A percentile compares a stretch with the other conserved stretches of the same genome.
Evolutionary conservation across 345 rosid genomes (phyloP).

Genomic region (Euphorbia peplus): DNA sequence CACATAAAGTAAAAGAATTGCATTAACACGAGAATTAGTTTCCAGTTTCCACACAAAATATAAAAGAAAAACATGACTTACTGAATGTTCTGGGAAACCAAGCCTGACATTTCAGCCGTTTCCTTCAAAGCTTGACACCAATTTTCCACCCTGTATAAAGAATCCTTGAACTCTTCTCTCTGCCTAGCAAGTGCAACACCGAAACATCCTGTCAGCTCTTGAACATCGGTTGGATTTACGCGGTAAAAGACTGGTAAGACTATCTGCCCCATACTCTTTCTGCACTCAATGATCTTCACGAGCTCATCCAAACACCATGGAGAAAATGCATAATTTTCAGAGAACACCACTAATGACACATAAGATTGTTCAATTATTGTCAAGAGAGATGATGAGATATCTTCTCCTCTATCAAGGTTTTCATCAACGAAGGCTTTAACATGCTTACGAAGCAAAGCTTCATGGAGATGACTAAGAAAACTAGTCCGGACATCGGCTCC

Average conservation of each 20-base stretch:
- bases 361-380: background rate
- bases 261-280: background rate
- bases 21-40: background rate
- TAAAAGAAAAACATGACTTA: background rate
- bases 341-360: constrained; percentile 6
- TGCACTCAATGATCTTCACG: constrained; percentile 9
- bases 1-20: background rate
- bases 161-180: background rate
- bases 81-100: background rate
- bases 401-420: constrained; percentile 9
- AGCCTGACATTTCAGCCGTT: background rate
- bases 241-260: constrained; percentile 4
- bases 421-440: no score
- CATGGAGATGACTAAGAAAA: background rate
- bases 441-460: background rate
- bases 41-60: background rate
- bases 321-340: constrained; percentile 6
- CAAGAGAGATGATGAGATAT: background rate
- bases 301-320: no score
- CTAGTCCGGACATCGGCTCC: constrained; percentile 1
- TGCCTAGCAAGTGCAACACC: background rate
- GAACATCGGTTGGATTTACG: background rate
- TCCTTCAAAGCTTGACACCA: constrained; percentile 2
- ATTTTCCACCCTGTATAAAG: background rate
- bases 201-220: background rate